Conservation (phyloP, 345 rosid genomes). For the Gossypium longicalyx region DNA sequence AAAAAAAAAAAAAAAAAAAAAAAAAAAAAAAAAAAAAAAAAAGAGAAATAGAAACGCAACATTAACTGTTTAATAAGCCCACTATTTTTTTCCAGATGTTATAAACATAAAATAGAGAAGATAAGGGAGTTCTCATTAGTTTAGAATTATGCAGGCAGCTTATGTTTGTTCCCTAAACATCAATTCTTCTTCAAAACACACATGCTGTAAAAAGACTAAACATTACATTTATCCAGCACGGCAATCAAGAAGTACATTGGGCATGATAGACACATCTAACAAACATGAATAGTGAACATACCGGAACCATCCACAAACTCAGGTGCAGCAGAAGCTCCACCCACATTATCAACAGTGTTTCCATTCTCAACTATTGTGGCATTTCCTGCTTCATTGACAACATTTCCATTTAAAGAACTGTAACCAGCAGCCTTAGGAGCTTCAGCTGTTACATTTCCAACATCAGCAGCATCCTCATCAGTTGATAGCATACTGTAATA, state of each 20-base stretch:
- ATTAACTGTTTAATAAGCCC: not conserved
- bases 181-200: not conserved
- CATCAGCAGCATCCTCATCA: slow-evolving; percentile 19
- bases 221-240: not conserved
- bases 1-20: too few species aligned
- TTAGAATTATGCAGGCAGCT: not conserved
- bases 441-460: slow-evolving; percentile 15
- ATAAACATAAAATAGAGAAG: not conserved
- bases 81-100: not conserved
- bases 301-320: slow-evolving; percentile 56
- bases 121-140: not conserved
- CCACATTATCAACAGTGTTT: slow-evolving; percentile 30
- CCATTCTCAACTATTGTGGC: slow-evolving; percentile 51
- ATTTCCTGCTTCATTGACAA: slow-evolving; percentile 13
- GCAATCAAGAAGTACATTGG: not conserved
- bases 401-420: too few species aligned
- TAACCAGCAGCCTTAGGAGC: slow-evolving; percentile 19
- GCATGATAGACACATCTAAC: not conserved
- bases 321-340: slow-evolving; percentile 37
- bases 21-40: too few species aligned
- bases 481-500: slow-evolving; percentile 20
- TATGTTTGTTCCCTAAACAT: not conserved
- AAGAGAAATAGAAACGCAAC: too few species aligned
- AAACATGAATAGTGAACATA: slow-evolving; percentile 27
- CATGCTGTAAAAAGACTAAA: not conserved